phyloP scores from a whole-genome alignment of 768 basidiomycete species.

The Auriscalpium microsporum region DNA sequence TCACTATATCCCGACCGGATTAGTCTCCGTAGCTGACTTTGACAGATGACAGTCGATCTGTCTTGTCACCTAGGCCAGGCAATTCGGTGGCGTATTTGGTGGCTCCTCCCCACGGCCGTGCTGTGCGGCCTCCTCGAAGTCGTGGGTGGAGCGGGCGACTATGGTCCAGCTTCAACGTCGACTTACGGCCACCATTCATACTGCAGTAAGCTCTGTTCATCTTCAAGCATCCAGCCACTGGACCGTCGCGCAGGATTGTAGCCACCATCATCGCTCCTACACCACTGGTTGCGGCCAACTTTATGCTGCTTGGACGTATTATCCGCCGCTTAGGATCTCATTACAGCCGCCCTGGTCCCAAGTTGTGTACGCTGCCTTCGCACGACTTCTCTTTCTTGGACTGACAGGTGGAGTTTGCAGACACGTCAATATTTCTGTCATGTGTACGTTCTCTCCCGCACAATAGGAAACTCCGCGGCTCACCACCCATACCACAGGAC shows the following conservation, averaged over 20 bases:
- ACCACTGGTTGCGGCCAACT: slow-evolving; percentile 47
- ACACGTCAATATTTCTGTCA: slow-evolving; percentile 21
- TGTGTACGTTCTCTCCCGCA: slow-evolving; percentile 18
- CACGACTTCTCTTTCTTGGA: not conserved
- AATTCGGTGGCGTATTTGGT: slow-evolving; percentile 38
- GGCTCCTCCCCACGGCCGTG: slow-evolving; percentile 40
- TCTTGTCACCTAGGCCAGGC: slow-evolving; percentile 38
- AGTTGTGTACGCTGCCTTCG: slow-evolving; percentile 16
- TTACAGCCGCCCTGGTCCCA: slow-evolving; percentile 41
- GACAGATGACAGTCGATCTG: no score
- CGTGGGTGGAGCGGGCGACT: slow-evolving; percentile 49
- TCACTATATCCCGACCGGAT: not conserved
- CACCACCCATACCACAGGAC: slow-evolving; percentile 20
- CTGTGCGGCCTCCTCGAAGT: slow-evolving; percentile 42
- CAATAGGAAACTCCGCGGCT: not conserved
- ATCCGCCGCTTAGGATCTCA: slow-evolving; percentile 33
- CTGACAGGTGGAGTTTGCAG: slow-evolving; percentile 3
- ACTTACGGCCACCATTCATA: slow-evolving; percentile 25
- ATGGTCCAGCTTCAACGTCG: slow-evolving; percentile 34
- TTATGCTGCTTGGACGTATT: slow-evolving; percentile 43
- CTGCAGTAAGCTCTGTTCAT: slow-evolving; percentile 31
- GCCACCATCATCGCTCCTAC: slow-evolving; percentile 47
- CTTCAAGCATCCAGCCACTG: not conserved
- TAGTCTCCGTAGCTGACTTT: no score
- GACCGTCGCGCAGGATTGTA: slow-evolving; percentile 18